phyloP scores from a whole-genome alignment of 257 asterid genomes.

The Solanum pennellii region DNA sequence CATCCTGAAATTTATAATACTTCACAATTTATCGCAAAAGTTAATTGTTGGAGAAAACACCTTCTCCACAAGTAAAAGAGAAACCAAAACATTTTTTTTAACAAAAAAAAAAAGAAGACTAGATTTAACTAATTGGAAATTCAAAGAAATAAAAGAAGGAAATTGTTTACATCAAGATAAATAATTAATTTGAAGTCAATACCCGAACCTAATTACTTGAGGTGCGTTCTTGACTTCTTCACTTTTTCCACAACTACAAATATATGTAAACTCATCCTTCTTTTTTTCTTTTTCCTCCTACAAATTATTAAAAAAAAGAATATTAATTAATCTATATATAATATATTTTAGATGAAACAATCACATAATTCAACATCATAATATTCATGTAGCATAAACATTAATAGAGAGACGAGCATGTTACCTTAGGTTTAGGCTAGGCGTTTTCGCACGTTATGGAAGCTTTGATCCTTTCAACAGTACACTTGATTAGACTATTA shows the following conservation, averaged over 20 bases:
- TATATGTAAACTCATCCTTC: conserved; percentile 6
- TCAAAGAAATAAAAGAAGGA: background rate
- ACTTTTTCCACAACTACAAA: background rate
- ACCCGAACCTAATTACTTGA: conserved; percentile 49
- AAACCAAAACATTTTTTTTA: background rate
- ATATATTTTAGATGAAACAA: background rate
- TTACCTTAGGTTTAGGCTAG: background rate
- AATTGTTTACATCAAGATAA: background rate
- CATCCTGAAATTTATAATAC: background rate
- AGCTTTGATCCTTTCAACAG: conserved; percentile 40
- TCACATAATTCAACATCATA: background rate
- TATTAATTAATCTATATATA: background rate
- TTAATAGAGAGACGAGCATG: background rate
- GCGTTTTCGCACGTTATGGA: conserved; percentile 18
- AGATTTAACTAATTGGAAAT: background rate
- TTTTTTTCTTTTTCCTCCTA: background rate
- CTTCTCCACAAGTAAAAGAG: background rate
- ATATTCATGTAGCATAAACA: background rate
- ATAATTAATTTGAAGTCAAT: conserved; percentile 34
- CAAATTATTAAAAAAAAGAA: background rate
- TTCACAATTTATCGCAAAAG: background rate
- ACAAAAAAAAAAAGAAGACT: too few relatives aligned
- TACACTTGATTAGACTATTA: conserved; percentile 42
- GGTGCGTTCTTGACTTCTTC: conserved; percentile 45
- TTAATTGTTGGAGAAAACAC: background rate